Evolutionary conservation across 2,329 filamentous ascomycete species (phyloP), one percentile per base, ranked within the genome.

Genomic region (Ascochyta fabae): DNA sequence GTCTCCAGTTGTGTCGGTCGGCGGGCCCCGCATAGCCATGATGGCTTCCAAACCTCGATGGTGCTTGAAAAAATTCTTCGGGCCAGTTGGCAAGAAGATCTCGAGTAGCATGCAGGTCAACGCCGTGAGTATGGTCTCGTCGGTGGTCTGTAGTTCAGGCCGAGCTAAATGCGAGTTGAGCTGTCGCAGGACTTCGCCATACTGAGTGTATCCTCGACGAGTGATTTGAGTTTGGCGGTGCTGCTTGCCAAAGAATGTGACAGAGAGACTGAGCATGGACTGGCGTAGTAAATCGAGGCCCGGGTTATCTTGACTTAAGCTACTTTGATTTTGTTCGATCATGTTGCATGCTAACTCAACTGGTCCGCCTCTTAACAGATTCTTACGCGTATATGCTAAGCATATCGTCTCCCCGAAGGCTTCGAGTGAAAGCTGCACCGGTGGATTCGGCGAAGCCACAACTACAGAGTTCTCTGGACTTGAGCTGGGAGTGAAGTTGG

Each of bases 1-100:
- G 3, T 54, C 40, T 5, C 45, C 53, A 1, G 45, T 48, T 10
- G 50, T 36, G 10, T 59, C 43, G 7, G 35, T 55, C 1, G 67
- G 67, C 0, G 67, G 65, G 1, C 69, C 68, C 46, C 68, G 52
- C 35, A 67, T 27, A 22, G 56, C 53, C 38, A 69, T 59, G 12
- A 72, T 66, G 3, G 62, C 61, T 38, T 72, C 69, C n/a, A 72
- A 54, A 9, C 69, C 69, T 26, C 60, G 56, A 19, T 67, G 57
- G 42, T 72, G 69, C 42, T 67, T 68, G 29, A 70, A 53, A 31
- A 70, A 71, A 27, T 70, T 64, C 36, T 61, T 59, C 1, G 62
- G 60, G 2, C 67, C 69, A 12, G 64, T 69, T 0, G 69, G 69
- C 23, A 69, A 43, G 36, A 70, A 71, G 2, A 70, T 63, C 42